A percentile compares a stretch with the other conserved stretches of the same genome.
Evolutionary conservation across 805 yeast genomes (phyloP).

Genomic region (Saccharomyces jurei): DNA sequence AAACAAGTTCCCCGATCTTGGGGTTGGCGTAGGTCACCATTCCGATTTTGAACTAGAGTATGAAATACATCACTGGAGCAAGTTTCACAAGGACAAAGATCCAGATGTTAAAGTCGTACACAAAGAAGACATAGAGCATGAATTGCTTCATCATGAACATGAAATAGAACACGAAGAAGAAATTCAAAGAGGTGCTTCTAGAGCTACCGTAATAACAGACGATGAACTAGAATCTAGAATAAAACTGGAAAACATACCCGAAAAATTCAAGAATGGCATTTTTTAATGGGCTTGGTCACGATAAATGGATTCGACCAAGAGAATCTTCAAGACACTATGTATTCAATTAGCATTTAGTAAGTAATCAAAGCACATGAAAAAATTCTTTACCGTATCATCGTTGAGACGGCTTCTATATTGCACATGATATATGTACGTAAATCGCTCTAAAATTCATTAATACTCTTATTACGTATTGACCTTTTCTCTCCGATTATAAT

Average conservation of each 20-base stretch:
- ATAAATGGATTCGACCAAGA: not conserved
- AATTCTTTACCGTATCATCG: not conserved
- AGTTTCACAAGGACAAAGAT: constrained; percentile 66
- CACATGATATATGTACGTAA: not conserved
- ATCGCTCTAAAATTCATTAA: not conserved
- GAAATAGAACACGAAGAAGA: constrained; percentile 57
- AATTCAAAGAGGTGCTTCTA: constrained; percentile 30
- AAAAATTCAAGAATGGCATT: constrained; percentile 28
- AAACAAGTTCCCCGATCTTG: constrained; percentile 80
- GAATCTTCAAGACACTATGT: not conserved
- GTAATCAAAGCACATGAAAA: not conserved
- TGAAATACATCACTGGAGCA: constrained; percentile 90
- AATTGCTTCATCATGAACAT: constrained; percentile 74
- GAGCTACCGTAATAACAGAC: constrained; percentile 32
- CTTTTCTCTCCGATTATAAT: not conserved
- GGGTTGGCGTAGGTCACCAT: constrained; percentile 91
- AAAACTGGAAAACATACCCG: constrained; percentile 32
- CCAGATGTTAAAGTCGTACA: constrained; percentile 77
- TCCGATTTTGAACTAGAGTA: constrained; percentile 89
- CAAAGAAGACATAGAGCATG: constrained; percentile 84
- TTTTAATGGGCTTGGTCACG: not conserved
- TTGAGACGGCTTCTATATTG: not conserved
- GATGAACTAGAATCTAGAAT: constrained; percentile 36
- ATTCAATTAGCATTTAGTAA: not conserved
- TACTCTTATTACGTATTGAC: not conserved